Evolutionary conservation across 2,329 filamentous ascomycete species (phyloP), one percentile per base, ranked within the genome.

Genomic region (Trichoderma hamatum): DNA sequence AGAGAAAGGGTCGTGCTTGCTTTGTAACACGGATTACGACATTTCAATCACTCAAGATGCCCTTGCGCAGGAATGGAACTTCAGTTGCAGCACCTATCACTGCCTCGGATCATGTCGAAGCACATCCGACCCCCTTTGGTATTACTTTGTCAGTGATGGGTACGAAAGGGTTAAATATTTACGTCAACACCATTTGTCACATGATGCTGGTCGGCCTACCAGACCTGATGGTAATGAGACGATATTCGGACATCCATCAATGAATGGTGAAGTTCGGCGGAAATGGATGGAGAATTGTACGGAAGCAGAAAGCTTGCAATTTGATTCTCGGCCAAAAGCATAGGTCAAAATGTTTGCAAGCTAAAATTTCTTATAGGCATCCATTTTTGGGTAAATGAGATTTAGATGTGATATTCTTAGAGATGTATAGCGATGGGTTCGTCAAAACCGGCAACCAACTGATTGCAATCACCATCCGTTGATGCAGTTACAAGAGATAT

Each of bases 21-120:
- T 39, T 7, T 64, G 61, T 49, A 34, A 26, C 19, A 54, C 61
- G 13, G 61, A 64, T 16, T 64, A 54, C 32, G 61, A 64, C 16
- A 26, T 55, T 7, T 39, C 32, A 1, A 24, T 64, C 24, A 39
- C 14, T 0, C 32, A 43, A 21, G 3, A 64, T 3, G 30, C 0
- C 6, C 16, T 1, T 2, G 28, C 43, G 4, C 13, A 30, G 5
- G 49, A 64, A 14, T 55, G 49, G 61, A 28, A 2, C 19, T 64
- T 24, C 2, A 30, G 16, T 13, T 51, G 54, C 24, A 21, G 10
- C 5, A 30, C 49, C 9, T 64, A 64, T 43, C 61, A 55, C 49
- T 24, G 61, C 34, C 49, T 64, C 28, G 61, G 61, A 5, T 9
- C 11, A 3, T 64, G 49, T 30, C 49, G 19, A 19, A 28, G 24